Percentiles rank a stretch among this genome's conserved stretches.
Evolutionary conservation across 257 asterid species (phyloP).

Genomic region (Solanum acaule): DNA sequence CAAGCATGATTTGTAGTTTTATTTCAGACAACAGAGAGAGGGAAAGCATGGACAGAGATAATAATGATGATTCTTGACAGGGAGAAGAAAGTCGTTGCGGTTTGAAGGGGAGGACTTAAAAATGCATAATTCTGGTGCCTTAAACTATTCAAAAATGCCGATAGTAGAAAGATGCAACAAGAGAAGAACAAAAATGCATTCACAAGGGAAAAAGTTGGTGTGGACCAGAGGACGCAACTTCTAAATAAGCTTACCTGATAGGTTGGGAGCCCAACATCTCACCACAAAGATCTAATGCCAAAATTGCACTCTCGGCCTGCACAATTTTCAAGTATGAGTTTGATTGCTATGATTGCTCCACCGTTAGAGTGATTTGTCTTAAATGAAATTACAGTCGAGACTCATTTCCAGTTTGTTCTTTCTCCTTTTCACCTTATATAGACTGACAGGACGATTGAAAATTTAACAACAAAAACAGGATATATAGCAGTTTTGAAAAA

Average conservation of each 20-base stretch:
- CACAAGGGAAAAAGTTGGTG: neutral
- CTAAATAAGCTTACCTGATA: constrained; percentile 46
- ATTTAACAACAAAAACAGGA: neutral
- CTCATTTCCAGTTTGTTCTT: neutral
- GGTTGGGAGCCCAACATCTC: constrained; percentile 74
- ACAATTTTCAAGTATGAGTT: constrained; percentile 1
- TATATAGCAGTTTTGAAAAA: neutral
- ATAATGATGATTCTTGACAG: neutral
- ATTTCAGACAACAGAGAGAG: neutral
- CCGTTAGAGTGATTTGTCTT: neutral
- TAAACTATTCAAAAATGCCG: neutral
- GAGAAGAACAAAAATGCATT: neutral
- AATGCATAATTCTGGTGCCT: neutral
- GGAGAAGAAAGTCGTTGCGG: neutral
- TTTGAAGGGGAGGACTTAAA: neutral
- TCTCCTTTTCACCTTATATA: neutral
- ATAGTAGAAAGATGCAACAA: neutral
- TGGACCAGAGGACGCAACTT: neutral
- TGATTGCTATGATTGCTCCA: neutral
- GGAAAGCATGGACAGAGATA: neutral
- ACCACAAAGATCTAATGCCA: constrained; percentile 93
- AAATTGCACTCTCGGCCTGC: constrained; percentile 93
- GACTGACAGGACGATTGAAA: neutral
- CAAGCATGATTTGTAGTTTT: neutral
- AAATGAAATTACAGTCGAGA: neutral